Evolutionary conservation across 495 filamentous ascomycete species (phyloP).

Genomic region (Penicillium goetzii): DNA sequence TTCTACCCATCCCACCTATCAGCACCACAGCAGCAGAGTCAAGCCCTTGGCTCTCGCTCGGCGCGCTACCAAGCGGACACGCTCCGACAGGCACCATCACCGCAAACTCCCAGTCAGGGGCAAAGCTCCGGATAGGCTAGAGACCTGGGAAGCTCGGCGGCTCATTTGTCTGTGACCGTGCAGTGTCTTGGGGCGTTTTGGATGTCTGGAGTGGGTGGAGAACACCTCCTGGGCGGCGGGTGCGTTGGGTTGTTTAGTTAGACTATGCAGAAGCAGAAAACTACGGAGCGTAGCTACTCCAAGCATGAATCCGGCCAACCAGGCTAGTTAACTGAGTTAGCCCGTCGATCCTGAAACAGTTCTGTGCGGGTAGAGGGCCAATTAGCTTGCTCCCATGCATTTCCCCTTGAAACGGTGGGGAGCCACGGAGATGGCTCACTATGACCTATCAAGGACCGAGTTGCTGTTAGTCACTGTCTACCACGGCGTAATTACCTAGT

Average conservation of each 20-base stretch:
- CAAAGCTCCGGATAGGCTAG: slow-evolving; percentile 11
- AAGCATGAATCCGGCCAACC: not conserved
- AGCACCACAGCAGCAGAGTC: not conserved
- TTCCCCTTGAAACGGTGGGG: slow-evolving; percentile 27
- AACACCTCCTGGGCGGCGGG: slow-evolving; percentile 18
- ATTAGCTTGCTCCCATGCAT: slow-evolving; percentile 14
- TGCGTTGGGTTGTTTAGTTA: slow-evolving; percentile 12
- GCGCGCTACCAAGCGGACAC: not conserved
- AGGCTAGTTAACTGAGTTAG: not conserved
- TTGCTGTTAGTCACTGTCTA: not conserved
- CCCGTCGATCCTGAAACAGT: slow-evolving; percentile 28
- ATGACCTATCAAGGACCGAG: not conserved
- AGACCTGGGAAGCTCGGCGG: slow-evolving; percentile 7
- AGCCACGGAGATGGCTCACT: slow-evolving; percentile 5
- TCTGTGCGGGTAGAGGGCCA: slow-evolving; percentile 25
- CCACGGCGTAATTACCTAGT: not conserved
- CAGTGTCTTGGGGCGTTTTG: slow-evolving; percentile 11
- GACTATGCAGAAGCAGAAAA: not conserved
- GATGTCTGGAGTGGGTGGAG: slow-evolving; percentile 5
- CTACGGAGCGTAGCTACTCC: not conserved
- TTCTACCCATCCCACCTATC: slow-evolving; percentile 16
- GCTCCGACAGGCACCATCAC: slow-evolving; percentile 13
- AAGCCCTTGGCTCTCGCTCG: slow-evolving; percentile 17
- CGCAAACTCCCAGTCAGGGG: slow-evolving; percentile 12
- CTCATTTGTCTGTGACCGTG: slow-evolving; percentile 32